Percentiles rank a stretch among this genome's conserved stretches.
These are phyloP conservation scores for Mimosa pudica DNA, from an alignment of 306 rosid species.

Conservation along the genomic window DNA sequence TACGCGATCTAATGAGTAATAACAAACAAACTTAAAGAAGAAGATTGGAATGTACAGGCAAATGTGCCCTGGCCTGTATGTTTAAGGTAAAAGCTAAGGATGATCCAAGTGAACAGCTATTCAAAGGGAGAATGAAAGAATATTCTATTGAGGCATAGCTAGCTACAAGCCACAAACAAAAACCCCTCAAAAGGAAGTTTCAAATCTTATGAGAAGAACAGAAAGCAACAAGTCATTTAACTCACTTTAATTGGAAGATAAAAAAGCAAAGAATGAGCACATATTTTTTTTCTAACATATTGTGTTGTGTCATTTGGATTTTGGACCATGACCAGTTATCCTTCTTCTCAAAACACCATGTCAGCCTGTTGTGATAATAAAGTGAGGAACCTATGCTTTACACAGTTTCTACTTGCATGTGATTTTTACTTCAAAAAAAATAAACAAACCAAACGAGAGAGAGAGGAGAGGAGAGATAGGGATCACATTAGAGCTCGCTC, in stretches of 20 bases:
- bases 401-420: constrained; percentile 74
- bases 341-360: constrained; percentile 50
- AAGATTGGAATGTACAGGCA: constrained; percentile 22
- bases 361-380: constrained; percentile 55
- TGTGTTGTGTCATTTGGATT: constrained; percentile 57
- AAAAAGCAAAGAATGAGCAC: constrained; percentile 52
- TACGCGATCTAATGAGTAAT: not conserved
- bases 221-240: constrained; percentile 75
- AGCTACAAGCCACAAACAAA: constrained; percentile 24
- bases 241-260: constrained; percentile 63
- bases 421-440: constrained; percentile 36
- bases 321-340: constrained; percentile 84
- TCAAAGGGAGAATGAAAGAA: constrained; percentile 33
- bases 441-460: not conserved
- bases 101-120: constrained; percentile 16
- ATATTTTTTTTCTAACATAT: constrained; percentile 45
- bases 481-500: constrained; percentile 34
- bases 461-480: constrained; percentile 33
- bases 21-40: not conserved
- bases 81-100: constrained; percentile 9
- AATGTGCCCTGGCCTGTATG: not conserved
- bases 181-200: constrained; percentile 47
- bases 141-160: constrained; percentile 39
- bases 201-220: constrained; percentile 49
- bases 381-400: constrained; percentile 70